Evolutionary conservation across 2,329 filamentous ascomycete species (phyloP), one percentile per base, ranked within the genome.

Genomic region (Alternaria atra): DNA sequence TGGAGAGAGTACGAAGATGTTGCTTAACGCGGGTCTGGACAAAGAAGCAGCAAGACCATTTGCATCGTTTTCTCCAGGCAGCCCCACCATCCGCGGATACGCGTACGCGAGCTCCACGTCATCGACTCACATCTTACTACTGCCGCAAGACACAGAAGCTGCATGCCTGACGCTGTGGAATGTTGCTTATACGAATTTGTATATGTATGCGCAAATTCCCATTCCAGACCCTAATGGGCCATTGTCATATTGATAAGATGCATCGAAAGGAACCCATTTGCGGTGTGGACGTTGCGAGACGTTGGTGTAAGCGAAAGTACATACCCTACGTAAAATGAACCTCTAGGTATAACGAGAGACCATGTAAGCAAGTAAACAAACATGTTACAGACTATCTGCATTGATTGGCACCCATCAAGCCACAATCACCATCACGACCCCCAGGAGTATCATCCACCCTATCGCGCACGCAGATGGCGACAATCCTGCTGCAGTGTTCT

Each of bases 91-190:
- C 68, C 60, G 66, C 63, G 32, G 58, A 53, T 68, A 69, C 64
- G 67, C 70, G 62, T 68, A 69, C 65, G 67, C 70, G 61, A 69
- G 66, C 59, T 59, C 60, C 63, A 71, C 70, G 67, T 71, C 66
- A 72, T 71, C 55, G 43, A 53, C 34, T 44, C 44, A 39, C 48
- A 56, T 35, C 42, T 58, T 37, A 34, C n/a, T 51, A 30, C 46
- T 50, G 30, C 52, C 52, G 37, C 35, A 43, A 43, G 20, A 42
- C 44, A 50, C 39, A 30, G 25, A 40, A 55, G 27, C 30, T 23
- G 35, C 52, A 35, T 32, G 20, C 13, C 40, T n/a, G 32, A 53
- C 23, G n/a, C 17, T 15, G 48, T 44, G 17, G 5, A 17, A 10
- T 34, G 15, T 30, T 20, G 13, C 40, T 47, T 6, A 55, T 27